Base-by-base conservation (phyloP, 768 basidiomycete species). In the Podaxis sp. region DNA sequence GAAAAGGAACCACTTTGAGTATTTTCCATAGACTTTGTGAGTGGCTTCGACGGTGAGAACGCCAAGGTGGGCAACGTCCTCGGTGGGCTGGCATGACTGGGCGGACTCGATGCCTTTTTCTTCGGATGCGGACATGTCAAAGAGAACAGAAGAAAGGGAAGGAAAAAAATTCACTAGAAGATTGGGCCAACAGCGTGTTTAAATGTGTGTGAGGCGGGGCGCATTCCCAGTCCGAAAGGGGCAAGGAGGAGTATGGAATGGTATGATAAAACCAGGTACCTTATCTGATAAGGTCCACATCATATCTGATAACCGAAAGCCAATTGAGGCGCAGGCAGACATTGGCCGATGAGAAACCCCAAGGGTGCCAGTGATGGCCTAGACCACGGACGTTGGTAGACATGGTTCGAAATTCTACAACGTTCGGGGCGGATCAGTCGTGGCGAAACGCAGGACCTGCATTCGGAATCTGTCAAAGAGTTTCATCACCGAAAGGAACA, bases 1-100 rank as follows among this genome's bases (percentile, higher is more conserved):
- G 70, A 88, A 89, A 24, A 89, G 74, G 44, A 77, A 74, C 85
- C 86, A 87, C 62, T 81, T 83, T 2, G 83, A 82, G 66, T 80
- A 83, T 51, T 75, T 82, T 26, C 83, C 82, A 55, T 82, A 81
- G 15, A 85, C 79, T 62, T 77, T 78, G 40, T 82, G 78, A 1
- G 81, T 78, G 2, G 83, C 84, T 66, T 87, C 79, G 17, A 84
- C 80, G 26, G 75, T 78, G 59, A 69, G 73, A 37, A 85, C 84
- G 44, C 84, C 84, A 28, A 63, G 49, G 65, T 78, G 76, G 13
- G 75, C 75, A 3, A 48, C 58, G 10, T 74, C 70, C n/a, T 52
- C 49, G 0, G 66, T 38, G 33, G 36, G 22, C 24, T 61, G 40
- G 11, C 64, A 63, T 12, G 57, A 24, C 10, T 48, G n/a, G 12